These are phyloP conservation scores for Neofusicoccum sp. DNA, from an alignment of 2,329 filamentous ascomycete genomes.

Conservation along the genomic window DNA sequence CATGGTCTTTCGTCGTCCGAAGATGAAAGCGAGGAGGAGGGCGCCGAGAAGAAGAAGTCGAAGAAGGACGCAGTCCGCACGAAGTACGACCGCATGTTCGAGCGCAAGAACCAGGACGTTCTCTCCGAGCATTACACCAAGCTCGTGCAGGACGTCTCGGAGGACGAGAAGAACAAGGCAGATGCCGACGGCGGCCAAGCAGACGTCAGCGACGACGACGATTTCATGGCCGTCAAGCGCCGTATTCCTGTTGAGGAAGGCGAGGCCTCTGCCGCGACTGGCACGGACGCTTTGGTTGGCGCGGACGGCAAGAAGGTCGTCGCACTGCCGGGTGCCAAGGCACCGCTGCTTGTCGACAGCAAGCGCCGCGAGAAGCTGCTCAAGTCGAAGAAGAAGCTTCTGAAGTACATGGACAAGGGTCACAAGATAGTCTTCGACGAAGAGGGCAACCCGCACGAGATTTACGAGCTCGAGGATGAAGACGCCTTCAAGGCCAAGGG, in stretches of 20 bases:
- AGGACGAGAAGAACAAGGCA: conserved; percentile 36
- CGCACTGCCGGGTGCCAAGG: conserved; percentile 61
- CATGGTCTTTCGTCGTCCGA: conserved; percentile 58
- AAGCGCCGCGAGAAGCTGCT: conserved; percentile 95
- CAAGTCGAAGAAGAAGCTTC: conserved; percentile 88
- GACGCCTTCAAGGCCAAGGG: conserved; percentile 74
- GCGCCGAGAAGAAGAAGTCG: conserved; percentile 46
- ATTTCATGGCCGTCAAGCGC: conserved; percentile 87
- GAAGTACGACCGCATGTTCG: conserved; percentile 98
- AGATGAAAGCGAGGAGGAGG: conserved; percentile 52
- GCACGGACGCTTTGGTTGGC: conserved; percentile 29
- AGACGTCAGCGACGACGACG: conserved; percentile 51
- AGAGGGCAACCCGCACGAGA: conserved; percentile 76
- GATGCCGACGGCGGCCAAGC: conserved; percentile 49
- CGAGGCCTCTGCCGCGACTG: conserved; percentile 43
- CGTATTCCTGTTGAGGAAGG: conserved; percentile 66
- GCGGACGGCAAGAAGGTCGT: conserved; percentile 57
- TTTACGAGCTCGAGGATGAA: conserved; percentile 88
- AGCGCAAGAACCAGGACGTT: conserved; percentile 92
- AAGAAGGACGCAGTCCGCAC: conserved; percentile 73
- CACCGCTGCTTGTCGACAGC: conserved; percentile 82
- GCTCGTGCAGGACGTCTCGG: conserved; percentile 64
- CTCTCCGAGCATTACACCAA: conserved; percentile 92
- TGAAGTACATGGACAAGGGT: conserved; percentile 84
- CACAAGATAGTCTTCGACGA: conserved; percentile 89